A percentile compares a stretch with the other conserved stretches of the same genome.
Evolutionary conservation across 495 filamentous ascomycete genomes (phyloP).

Genomic region (Xylaria intraflava): DNA sequence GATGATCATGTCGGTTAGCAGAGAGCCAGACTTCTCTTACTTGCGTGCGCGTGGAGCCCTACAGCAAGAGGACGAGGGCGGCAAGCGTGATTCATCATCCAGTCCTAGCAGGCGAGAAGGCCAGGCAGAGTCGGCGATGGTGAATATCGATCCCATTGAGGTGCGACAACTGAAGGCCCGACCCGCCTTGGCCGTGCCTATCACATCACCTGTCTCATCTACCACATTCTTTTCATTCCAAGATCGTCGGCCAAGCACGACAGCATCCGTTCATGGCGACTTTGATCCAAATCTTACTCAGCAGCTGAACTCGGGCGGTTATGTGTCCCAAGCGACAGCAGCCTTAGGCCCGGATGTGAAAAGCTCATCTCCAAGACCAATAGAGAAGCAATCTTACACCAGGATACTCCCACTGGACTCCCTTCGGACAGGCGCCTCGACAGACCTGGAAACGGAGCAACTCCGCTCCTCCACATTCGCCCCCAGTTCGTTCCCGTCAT

Average conservation of each 20-base stretch:
- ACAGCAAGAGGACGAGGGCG: constrained; percentile 8
- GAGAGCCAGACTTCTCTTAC: constrained; percentile 11
- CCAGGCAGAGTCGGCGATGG: constrained; percentile 2
- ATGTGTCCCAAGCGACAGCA: constrained; percentile 25
- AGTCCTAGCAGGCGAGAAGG: constrained; percentile 6
- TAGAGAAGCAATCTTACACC: constrained; percentile 35
- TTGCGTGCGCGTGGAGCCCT: constrained; percentile 2
- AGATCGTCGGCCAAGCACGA: constrained; percentile 32
- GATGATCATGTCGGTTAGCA: constrained; percentile 22
- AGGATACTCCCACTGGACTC: constrained; percentile 32
- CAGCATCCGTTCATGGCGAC: constrained; percentile 31
- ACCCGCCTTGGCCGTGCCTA: constrained; percentile 32
- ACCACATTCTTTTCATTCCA: constrained; percentile 29
- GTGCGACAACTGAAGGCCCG: constrained; percentile 25
- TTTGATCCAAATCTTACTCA: constrained; percentile 35
- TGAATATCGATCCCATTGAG: constrained; percentile 13
- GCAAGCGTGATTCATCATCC: constrained; percentile 9
- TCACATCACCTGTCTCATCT: constrained; percentile 33
- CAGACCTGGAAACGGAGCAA: background rate
- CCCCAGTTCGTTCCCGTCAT: constrained; percentile 40
- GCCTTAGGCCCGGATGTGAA: constrained; percentile 20
- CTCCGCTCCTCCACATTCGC: constrained; percentile 24
- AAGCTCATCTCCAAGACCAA: constrained; percentile 25
- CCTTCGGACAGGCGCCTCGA: constrained; percentile 6
- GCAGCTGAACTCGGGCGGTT: constrained; percentile 36